Evolutionary conservation across 2,329 filamentous ascomycete species (phyloP), one percentile per base, ranked within the genome.

Genomic region (Sarocladium brachiariae): DNA sequence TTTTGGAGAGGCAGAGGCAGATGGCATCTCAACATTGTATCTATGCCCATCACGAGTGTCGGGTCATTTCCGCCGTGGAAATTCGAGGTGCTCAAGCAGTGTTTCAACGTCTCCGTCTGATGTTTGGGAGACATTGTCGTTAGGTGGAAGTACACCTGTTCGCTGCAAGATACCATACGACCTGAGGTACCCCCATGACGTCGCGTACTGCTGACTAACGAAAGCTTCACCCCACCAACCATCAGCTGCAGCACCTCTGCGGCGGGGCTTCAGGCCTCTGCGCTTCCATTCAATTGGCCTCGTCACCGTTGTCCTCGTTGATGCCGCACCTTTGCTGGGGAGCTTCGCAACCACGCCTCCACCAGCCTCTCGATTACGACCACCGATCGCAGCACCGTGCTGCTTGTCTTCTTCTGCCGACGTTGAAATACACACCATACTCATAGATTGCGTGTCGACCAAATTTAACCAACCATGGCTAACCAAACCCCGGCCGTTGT

Each of bases 401-500:
- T 51, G 50, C 50, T 24, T 25, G 13, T 18, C 39, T 30, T 9
- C 55, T 35, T 50, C 48, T 37, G 49, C 54, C 50, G 33, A 47
- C 24, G 46, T 33, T 52, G 51, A 48, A 49, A 33, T 52, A 25
- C 38, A 52, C 39, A 27, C 7, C 49, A 50, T 50, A 30, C 37
- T 41, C 41, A 37, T 54, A 54, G 59, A 58, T 59, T 55, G 53
- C 50, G 50, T 31, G 38, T 53, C 52, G 55, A 58, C 57, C 59
- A 57, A n/a, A 59, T 54, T 51, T 52, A 50, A 51, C 49, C 57
- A 61, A 61, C 53, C 61, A 99, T 99, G 93, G 92, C 93, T 68
- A 87, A 87, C 76, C 92, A 97, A 83, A 97, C 93, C 69, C 93
- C 93, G 64, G 93, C 93, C 88, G 93, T 99, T 96, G 93, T 99